Base-by-base conservation (phyloP, 805 yeast species). In the Saccharomycopsis microspora region DNA sequence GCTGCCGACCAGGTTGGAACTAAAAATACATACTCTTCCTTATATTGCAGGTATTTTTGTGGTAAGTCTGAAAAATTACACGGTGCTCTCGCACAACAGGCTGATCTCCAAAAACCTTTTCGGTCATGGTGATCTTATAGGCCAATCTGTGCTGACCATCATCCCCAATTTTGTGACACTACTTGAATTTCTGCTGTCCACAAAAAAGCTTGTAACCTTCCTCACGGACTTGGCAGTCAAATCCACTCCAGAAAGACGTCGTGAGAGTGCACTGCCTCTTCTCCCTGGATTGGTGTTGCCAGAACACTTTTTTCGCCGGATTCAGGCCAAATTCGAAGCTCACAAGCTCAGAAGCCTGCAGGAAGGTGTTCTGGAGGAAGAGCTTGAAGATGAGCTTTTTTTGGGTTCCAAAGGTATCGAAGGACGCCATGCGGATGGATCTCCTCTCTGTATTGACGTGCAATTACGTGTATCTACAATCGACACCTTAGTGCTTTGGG, bases 21-120 rank as follows among this genome's bases (percentile, higher is more conserved):
- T 85, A 47, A 81, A 83, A 54, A 71, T 86, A 19, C 89, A 84
- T 58, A 71, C 89, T 4, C 63, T 86, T 56, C 95, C 95, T 0
- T 85, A 85, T 62, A 84, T 86, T 56, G 93, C 95, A 1, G 96
- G 96, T 39, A 75, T 85, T 31, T 80, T 87, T 57, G 80, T 85
- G 8, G 67, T 87, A 9, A 78, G 82, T 43, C 68, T 63, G 1
- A 28, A 46, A 5, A 62, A 62, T 42, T 73, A 69, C 55, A 64
- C 68, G 5, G 69, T 87, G 37, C 60, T 84, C n/a, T 80, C 90
- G 8, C 83, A 82, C 60, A 87, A 87, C 63, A 76, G 77, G 52
- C 85, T 94, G 6, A 79, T 86, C 46, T 77, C 87, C 7, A 79
- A 81, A 52, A 84, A 85, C 56, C 64, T 87, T 58, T 85, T 87